Base-by-base conservation (phyloP, 75 land plant genomes). In the Pseudotsuga menziesii region DNA sequence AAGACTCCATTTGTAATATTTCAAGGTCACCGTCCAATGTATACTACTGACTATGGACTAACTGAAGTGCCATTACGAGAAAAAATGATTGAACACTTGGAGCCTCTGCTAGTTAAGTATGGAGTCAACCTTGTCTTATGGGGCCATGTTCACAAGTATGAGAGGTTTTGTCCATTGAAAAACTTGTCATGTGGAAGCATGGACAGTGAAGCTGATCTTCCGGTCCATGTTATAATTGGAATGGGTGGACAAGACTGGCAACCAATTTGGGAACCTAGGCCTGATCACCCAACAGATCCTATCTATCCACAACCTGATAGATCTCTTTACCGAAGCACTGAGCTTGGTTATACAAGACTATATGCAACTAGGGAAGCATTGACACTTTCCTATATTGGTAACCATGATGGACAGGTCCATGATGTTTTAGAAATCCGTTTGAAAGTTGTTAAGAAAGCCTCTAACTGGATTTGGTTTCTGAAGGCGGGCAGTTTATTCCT, bases 1-100 rank as follows among this genome's bases (percentile, higher is more conserved):
- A 91, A 85, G 78, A 92, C 93, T 23, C 93, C 96, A 6, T 95
- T 93, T 74, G 82, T 95, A 14, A 90, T 95, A 76, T 85, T 95
- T 52, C 93, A 91, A 78, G 98, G 96, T 22, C 98, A 95, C 83
- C 80, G 98, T 29, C 98, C 98, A 32, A 95, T 95, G 98, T 95
- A 95, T 78, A 91, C 96, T 0, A 89, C 91, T 60, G 88, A 94
- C 90, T 73, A 82, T 80, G 93, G 81, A 76, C 20, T 41, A 36
- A 88, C 83, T 75, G 93, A 86, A 77, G 80, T 78, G 25, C 78
- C 83, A 7, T 4, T 91, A 56, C 89, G 87, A 48, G 41, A 64
- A 35, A 84, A 70, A 79, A 70, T 95, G 90, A 78, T 86, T 2
- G 76, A 85, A 75, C 77, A 85, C 75, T 78, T 95, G 73, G 98